Percentiles rank a stretch among this genome's conserved stretches.
phyloP scores from a whole-genome alignment of 805 yeast species.

The Kodamaea neixiangensis region DNA sequence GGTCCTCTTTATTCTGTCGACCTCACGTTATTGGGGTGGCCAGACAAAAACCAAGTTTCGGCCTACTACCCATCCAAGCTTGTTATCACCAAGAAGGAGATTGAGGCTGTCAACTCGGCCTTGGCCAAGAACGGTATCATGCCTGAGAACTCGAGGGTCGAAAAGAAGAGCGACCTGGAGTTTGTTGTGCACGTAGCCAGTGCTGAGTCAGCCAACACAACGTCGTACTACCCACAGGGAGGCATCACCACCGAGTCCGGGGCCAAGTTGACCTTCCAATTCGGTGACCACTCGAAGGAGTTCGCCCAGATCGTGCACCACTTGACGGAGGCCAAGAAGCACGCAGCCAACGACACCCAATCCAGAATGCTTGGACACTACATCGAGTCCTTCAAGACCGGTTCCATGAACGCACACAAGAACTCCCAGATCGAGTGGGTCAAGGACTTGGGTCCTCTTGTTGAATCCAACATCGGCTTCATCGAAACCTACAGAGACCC shows the following conservation, averaged over 20 bases:
- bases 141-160: slow-evolving; percentile 81
- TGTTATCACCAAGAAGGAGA: slow-evolving; percentile 56
- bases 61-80: slow-evolving; percentile 61
- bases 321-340: slow-evolving; percentile 55
- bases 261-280: slow-evolving; percentile 51
- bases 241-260: slow-evolving; percentile 41
- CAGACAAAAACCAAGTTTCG: slow-evolving; percentile 72
- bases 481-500: slow-evolving; percentile 94
- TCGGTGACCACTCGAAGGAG: slow-evolving; percentile 77
- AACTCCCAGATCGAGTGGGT: slow-evolving; percentile 87
- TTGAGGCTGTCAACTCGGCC: slow-evolving; percentile 65
- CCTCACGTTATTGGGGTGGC: slow-evolving; percentile 69
- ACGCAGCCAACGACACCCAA: slow-evolving; percentile 76
- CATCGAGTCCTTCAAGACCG: slow-evolving; percentile 70
- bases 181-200: slow-evolving; percentile 73
- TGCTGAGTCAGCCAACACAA: slow-evolving; percentile 48
- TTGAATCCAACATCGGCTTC: slow-evolving; percentile 78
- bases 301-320: slow-evolving; percentile 59
- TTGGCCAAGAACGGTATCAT: slow-evolving; percentile 62
- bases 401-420: slow-evolving; percentile 83
- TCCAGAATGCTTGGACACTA: slow-evolving; percentile 64
- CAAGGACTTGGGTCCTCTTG: slow-evolving; percentile 75
- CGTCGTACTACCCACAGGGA: slow-evolving; percentile 53
- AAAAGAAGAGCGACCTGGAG: slow-evolving; percentile 48
- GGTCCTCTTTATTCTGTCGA: slow-evolving; percentile 54